A percentile compares a stretch with the other conserved stretches of the same genome.
These are phyloP conservation scores for Pythium dissimile DNA, from an alignment of 352 stramenopile species.

Conservation along the genomic window DNA sequence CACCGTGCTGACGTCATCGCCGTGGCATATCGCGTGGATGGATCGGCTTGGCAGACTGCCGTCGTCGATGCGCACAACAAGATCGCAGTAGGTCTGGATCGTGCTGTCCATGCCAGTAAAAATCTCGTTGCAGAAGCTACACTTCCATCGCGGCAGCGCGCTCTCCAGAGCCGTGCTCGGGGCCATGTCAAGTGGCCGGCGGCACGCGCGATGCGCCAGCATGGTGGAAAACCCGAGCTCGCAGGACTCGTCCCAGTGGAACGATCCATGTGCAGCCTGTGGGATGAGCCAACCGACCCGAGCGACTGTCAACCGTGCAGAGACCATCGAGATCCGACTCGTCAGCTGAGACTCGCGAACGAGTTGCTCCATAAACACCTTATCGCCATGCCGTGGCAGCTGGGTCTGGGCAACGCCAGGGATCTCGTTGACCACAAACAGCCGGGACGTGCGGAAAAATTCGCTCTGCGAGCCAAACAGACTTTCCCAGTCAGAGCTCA, in stretches of 20 bases:
- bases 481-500: slow-evolving; percentile 64
- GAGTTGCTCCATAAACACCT: background rate
- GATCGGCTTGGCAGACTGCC: slow-evolving; percentile 14
- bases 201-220: slow-evolving; percentile 34
- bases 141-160: slow-evolving; percentile 37
- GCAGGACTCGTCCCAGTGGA: slow-evolving; percentile 39
- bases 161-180: background rate
- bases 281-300: slow-evolving; percentile 52
- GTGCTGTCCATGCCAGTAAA: slow-evolving; percentile 50
- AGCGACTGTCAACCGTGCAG: slow-evolving; percentile 16
- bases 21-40: slow-evolving; percentile 40
- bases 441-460: slow-evolving; percentile 34
- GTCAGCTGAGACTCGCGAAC: background rate
- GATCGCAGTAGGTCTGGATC: slow-evolving; percentile 36
- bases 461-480: slow-evolving; percentile 62
- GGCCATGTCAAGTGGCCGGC: slow-evolving; percentile 19
- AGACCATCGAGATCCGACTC: slow-evolving; percentile 1
- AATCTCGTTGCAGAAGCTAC: slow-evolving; percentile 48
- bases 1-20: slow-evolving; percentile 34
- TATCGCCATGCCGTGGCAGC: background rate
- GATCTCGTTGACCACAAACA: slow-evolving; percentile 47
- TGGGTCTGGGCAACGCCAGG: slow-evolving; percentile 32
- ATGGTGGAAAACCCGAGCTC: slow-evolving; percentile 44
- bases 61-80: slow-evolving; percentile 44
- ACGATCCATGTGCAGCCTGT: slow-evolving; percentile 2